Conservation (phyloP, 2,329 filamentous ascomycete genomes). For the Myriosclerotinia scirpicola region DNA sequence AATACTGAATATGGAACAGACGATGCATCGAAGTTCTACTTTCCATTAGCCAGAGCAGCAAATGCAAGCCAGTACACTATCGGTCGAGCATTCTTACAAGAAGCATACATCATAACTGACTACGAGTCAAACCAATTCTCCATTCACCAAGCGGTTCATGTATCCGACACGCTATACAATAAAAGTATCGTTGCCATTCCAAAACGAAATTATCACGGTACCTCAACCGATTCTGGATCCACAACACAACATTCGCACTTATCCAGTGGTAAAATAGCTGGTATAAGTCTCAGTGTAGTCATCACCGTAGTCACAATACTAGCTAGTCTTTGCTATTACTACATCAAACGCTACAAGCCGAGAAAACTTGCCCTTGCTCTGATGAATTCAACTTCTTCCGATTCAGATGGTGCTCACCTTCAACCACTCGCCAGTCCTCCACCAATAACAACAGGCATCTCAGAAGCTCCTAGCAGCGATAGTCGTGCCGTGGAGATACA, state of each 20-base stretch:
- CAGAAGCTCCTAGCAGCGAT: conserved; percentile 43
- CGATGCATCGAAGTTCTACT: conserved; percentile 43
- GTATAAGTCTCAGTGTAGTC: conserved; percentile 31
- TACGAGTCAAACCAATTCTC: conserved; percentile 41
- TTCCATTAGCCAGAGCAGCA: conserved; percentile 38
- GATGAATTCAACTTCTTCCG: neutral
- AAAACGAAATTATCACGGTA: neutral
- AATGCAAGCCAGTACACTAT: conserved; percentile 40
- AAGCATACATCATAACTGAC: conserved; percentile 42
- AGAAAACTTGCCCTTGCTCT: neutral
- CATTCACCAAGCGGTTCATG: conserved; percentile 39
- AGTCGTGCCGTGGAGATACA: conserved; percentile 37
- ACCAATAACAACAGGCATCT: conserved; percentile 48
- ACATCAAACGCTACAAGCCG: neutral
- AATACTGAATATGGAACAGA: conserved; percentile 48
- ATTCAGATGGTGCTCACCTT: neutral
- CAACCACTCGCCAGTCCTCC: conserved; percentile 43
- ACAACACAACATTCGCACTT: conserved; percentile 9
- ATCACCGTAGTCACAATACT: conserved; percentile 23
- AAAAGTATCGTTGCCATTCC: conserved; percentile 34
- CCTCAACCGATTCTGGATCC: too few species aligned
- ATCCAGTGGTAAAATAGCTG: conserved; percentile 33
- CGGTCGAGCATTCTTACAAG: conserved; percentile 41
- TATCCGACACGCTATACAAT: conserved; percentile 31
- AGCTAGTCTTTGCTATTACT: conserved; percentile 15